A percentile compares a stretch with the other conserved stretches of the same genome.
Conservation (phyloP, 768 basidiomycete genomes). For the Termitomyces sp. region DNA sequence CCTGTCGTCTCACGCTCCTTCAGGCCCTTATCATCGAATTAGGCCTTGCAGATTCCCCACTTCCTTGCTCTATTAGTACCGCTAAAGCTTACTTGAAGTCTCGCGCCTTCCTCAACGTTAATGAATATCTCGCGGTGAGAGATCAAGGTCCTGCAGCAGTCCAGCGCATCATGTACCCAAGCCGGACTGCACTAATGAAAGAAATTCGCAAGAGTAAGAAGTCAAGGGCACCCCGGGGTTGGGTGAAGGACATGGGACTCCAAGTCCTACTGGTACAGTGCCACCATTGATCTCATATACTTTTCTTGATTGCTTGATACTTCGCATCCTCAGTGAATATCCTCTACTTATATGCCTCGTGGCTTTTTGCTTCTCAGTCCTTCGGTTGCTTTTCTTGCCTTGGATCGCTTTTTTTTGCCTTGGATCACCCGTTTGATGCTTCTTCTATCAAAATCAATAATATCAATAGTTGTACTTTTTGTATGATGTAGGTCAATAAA, state of each 20-base stretch:
- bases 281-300: slow-evolving; percentile 25
- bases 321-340: neutral
- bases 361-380: neutral
- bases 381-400: too few relatives aligned
- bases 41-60: slow-evolving; percentile 46
- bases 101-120: slow-evolving; percentile 64
- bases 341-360: neutral
- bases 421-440: too few relatives aligned
- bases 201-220: slow-evolving; percentile 43
- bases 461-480: neutral
- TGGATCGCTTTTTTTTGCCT: too few relatives aligned
- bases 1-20: slow-evolving; percentile 53
- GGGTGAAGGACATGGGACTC: slow-evolving; percentile 62
- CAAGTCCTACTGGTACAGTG: slow-evolving; percentile 59
- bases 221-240: slow-evolving; percentile 39
- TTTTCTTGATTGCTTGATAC: neutral
- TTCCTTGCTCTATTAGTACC: slow-evolving; percentile 58
- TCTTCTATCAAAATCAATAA: neutral
- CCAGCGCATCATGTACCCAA: slow-evolving; percentile 57
- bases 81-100: slow-evolving; percentile 67
- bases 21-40: slow-evolving; percentile 76
- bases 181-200: slow-evolving; percentile 53
- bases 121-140: slow-evolving; percentile 67
- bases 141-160: slow-evolving; percentile 59
- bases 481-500: neutral